A percentile compares a stretch with the other conserved stretches of the same genome.
These are phyloP conservation scores for Diaporthe vaccinii DNA, from an alignment of 2,329 filamentous ascomycete genomes.

Conservation along the genomic window DNA sequence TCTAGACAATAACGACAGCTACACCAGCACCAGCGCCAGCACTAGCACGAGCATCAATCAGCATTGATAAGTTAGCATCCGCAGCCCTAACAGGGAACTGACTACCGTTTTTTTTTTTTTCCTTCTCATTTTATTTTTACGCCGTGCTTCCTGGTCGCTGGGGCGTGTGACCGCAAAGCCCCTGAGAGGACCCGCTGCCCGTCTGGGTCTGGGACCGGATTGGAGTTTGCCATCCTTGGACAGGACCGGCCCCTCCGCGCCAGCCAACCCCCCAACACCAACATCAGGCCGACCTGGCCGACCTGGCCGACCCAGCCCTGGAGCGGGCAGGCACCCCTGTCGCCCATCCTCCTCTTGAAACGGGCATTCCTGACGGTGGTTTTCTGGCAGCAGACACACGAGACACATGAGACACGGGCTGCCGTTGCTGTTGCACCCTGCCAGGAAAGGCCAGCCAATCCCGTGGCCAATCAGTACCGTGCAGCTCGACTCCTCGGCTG, in stretches of 20 bases:
- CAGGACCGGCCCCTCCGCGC: conserved; percentile 24
- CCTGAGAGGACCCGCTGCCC: conserved; percentile 13
- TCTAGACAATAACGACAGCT: not conserved
- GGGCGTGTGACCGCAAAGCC: conserved; percentile 23
- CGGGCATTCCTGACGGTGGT: conserved; percentile 31
- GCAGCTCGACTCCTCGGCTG: not conserved
- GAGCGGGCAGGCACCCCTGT: conserved; percentile 10
- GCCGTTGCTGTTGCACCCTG: conserved; percentile 10
- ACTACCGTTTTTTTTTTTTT: conserved; percentile 1
- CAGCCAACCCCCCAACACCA: conserved; percentile 9
- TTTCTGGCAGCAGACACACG: conserved; percentile 19
- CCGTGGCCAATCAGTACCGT: not conserved
- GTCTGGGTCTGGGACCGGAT: conserved; percentile 4
- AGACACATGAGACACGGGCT: conserved; percentile 30
- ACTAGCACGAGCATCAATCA: not conserved
- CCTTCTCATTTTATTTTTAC: conserved; percentile 1
- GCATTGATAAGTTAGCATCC: no score
- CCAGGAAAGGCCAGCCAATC: not conserved
- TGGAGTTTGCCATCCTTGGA: conserved; percentile 23
- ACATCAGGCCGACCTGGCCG: conserved; percentile 19
- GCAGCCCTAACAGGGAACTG: not conserved
- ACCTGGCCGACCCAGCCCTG: not conserved
- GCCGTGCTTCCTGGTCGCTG: conserved; percentile 8
- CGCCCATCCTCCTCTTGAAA: conserved; percentile 29
- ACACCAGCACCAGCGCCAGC: not conserved